Conservation (phyloP, 306 rosid species). For the Cucumis hystrix region DNA sequence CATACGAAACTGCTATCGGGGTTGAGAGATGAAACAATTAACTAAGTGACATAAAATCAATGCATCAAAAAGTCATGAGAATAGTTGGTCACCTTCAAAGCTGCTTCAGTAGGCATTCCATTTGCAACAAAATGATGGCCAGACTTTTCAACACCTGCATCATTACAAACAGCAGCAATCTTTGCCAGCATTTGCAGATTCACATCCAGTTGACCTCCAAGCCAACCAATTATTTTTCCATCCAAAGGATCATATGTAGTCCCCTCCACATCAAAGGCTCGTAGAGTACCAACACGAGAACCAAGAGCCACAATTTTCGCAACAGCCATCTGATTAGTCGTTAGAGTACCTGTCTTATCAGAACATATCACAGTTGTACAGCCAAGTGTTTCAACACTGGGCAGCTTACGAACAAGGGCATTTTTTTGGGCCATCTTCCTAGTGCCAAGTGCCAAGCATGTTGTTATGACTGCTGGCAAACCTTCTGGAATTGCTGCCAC, state of each 20-base stretch:
- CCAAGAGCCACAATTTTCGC: conserved; percentile 44
- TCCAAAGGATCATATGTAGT: conserved; percentile 42
- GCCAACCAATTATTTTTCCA: conserved; percentile 50
- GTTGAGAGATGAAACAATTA: background rate
- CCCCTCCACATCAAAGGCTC: conserved; percentile 58
- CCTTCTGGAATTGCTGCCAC: conserved; percentile 53
- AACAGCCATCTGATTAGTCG: conserved; percentile 63
- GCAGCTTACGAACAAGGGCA: conserved; percentile 55
- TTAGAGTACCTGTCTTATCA: conserved; percentile 38
- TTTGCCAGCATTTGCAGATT: conserved; percentile 48
- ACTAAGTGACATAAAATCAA: background rate
- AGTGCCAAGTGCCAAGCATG: conserved; percentile 41
- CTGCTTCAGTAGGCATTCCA: conserved; percentile 13
- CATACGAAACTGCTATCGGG: background rate
- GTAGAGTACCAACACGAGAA: conserved; percentile 20
- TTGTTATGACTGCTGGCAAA: conserved; percentile 38
- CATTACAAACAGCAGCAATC: conserved; percentile 48
- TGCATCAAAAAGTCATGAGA: background rate
- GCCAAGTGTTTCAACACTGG: conserved; percentile 45
- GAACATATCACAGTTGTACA: conserved; percentile 42
- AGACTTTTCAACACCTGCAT: conserved; percentile 30
- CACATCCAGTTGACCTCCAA: conserved; percentile 28
- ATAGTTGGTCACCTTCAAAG: background rate
- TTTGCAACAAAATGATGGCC: conserved; percentile 6
- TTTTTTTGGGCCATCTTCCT: conserved; percentile 47